Evolutionary conservation across 2,329 filamentous ascomycete species (phyloP), one percentile per base, ranked within the genome.

Genomic region (Colletotrichum tropicicola): DNA sequence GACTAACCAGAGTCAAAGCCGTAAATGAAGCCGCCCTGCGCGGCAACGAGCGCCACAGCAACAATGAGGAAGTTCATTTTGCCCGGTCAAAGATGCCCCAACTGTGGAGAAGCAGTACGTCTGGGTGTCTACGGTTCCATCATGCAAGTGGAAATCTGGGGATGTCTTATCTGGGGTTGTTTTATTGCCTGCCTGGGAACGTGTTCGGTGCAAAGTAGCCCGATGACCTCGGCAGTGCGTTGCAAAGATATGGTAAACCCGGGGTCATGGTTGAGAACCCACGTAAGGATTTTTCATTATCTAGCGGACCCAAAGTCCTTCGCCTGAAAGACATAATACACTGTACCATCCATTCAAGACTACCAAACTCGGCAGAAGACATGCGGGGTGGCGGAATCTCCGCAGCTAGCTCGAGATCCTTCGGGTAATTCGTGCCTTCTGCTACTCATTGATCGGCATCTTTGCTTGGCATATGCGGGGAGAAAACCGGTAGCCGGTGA

Each of bases 21-120:
- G 13, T 69, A 72, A 9, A 71, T 67, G 44, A 72, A 68, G n/a
- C 70, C 70, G 25, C 70, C 70, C 15, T 69, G 60, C 23, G 69
- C 69, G 9, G 66, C 65, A 32, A 71, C 68, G 12, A 70, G 53
- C 41, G 69, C 67, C 44, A 70, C 67, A 13, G 68, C 44, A 25
- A 71, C 25, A 23, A 70, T 66, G 35, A 69, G 67, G n/a, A 62
- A 59, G n/a, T 39, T 55, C 51, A 59, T 59, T 32, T 15, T 59
- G 35, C 30, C n/a, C n/a, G n/a, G n/a, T n/a, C 15, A 5, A 37
- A 3, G 4, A 19, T 17, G 5, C 19, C 8, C 4, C 39, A 4
- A 15, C 6, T 27, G 54, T 57, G 54, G 43, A 30, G 43, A 21
- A 27, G 10, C n/a, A n/a, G 12, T 13, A 48, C 28, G 21, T 15